phyloP scores from a whole-genome alignment of 345 rosid species.

The Crucihimalaya himalaica region DNA sequence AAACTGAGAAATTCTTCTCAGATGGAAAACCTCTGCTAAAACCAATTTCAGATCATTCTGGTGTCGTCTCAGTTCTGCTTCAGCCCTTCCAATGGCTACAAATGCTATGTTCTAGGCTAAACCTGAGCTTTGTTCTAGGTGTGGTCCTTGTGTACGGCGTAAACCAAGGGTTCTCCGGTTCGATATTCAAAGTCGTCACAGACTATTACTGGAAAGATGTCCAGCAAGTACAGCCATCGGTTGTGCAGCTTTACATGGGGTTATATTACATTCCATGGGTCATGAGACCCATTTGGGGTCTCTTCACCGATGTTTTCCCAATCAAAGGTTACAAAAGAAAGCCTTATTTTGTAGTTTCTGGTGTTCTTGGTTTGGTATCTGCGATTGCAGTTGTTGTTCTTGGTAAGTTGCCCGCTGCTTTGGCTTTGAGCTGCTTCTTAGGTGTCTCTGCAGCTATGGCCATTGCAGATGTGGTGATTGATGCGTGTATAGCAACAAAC shows the following conservation, averaged over 20 bases:
- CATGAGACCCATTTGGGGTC: constrained; percentile 82
- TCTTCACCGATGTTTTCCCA: constrained; percentile 74
- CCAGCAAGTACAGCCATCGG: constrained; percentile 71
- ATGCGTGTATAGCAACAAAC: constrained; percentile 81
- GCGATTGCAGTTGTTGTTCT: constrained; percentile 52
- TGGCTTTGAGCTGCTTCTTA: constrained; percentile 61
- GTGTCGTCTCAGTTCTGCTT: constrained; percentile 42
- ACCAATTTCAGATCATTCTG: constrained; percentile 33
- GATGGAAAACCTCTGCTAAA: constrained; percentile 28
- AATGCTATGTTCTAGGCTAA: constrained; percentile 63
- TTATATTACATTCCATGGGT: constrained; percentile 79
- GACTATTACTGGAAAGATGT: constrained; percentile 91
- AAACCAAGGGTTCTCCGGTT: constrained; percentile 73
- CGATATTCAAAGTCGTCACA: constrained; percentile 71
- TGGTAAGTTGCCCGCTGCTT: constrained; percentile 51
- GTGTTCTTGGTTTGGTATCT: constrained; percentile 59
- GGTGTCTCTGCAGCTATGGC: constrained; percentile 77
- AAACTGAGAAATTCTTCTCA: constrained; percentile 38
- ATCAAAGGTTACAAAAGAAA: constrained; percentile 65
- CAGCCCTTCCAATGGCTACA: constrained; percentile 74
- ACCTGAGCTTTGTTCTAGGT: constrained; percentile 65
- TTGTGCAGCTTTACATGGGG: constrained; percentile 71
- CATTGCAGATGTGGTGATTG: constrained; percentile 80
- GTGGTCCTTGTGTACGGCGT: constrained; percentile 72
- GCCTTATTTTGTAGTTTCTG: constrained; percentile 72